A percentile compares a stretch with the other conserved stretches of the same genome.
phyloP scores from a whole-genome alignment of 2,329 filamentous ascomycete genomes.

The Cyphellophora attinorum region DNA sequence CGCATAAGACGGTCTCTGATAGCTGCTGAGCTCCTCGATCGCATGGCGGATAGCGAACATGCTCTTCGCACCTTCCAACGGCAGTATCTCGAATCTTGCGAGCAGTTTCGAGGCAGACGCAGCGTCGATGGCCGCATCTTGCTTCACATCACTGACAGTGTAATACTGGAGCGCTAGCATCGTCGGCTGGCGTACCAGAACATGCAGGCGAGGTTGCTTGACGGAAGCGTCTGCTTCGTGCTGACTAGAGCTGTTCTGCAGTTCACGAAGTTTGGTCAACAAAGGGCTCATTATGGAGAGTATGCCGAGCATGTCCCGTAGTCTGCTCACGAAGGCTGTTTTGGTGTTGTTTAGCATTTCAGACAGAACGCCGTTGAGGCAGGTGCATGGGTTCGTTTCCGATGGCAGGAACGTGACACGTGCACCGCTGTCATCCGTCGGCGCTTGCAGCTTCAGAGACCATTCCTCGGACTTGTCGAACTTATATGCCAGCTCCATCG shows the following conservation, averaged over 20 bases:
- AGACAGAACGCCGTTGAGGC: slow-evolving; percentile 2
- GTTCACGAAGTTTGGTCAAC: slow-evolving; percentile 26
- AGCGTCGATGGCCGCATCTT: slow-evolving; percentile 5
- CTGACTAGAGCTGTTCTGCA: slow-evolving; percentile 5
- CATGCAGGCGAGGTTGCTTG: slow-evolving; percentile 11
- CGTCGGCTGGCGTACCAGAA: slow-evolving; percentile 10
- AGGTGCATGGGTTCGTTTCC: slow-evolving; percentile 12
- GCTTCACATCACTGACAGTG: slow-evolving; percentile 3
- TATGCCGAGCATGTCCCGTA: too few relatives aligned
- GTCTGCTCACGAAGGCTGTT: too few relatives aligned
- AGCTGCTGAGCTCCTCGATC: slow-evolving; percentile 16
- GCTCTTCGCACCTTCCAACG: slow-evolving; percentile 5
- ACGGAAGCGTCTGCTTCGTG: background rate
- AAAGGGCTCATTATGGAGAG: too few relatives aligned
- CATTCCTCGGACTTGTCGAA: slow-evolving; percentile 5
- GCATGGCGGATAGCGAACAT: slow-evolving; percentile 16
- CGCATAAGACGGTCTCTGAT: slow-evolving; percentile 15
- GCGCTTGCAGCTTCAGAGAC: slow-evolving; percentile 7
- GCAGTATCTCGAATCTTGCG: slow-evolving; percentile 16
- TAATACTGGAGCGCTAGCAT: slow-evolving; percentile 16
- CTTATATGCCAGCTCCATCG: slow-evolving; percentile 13
- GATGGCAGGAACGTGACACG: slow-evolving; percentile 12
- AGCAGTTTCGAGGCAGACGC: slow-evolving; percentile 10
- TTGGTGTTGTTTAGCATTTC: slow-evolving; percentile 1
- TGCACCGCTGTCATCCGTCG: slow-evolving; percentile 3